Evolutionary conservation across 345 rosid species (phyloP).

Genomic region (Eucalyptus marginata): DNA sequence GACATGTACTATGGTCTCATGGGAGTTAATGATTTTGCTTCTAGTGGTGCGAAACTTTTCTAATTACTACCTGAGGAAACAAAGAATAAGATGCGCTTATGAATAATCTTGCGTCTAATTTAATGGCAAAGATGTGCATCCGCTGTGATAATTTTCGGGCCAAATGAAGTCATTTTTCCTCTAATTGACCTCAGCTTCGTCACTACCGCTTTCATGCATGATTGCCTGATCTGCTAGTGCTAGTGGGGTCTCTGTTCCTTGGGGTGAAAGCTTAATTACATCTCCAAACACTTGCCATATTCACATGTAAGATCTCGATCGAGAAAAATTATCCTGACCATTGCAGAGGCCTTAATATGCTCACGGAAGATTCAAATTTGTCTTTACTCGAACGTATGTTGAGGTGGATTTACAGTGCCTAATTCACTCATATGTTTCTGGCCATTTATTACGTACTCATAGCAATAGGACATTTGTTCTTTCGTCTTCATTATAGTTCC

Average conservation of each 20-base stretch:
- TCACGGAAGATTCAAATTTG: background rate
- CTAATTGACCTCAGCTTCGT: no score
- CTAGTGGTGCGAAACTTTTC: background rate
- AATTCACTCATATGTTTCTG: background rate
- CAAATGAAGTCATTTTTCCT: no score
- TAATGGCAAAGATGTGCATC: background rate
- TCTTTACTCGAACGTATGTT: background rate
- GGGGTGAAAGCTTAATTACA: background rate
- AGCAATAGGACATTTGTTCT: background rate
- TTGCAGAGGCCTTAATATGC: background rate
- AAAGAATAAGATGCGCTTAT: background rate
- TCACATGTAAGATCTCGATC: background rate
- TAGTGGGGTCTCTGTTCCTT: no score
- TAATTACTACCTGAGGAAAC: background rate
- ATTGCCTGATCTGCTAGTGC: no score
- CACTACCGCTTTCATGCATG: no score
- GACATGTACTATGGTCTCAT: background rate
- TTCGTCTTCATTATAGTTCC: background rate
- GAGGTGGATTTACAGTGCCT: background rate
- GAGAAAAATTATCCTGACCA: background rate
- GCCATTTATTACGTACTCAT: background rate
- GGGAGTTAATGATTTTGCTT: background rate
- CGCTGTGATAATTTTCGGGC: no score
- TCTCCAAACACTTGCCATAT: background rate
- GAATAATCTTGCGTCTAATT: background rate